These are phyloP conservation scores for Citrus medica DNA, from an alignment of 345 rosid species.

Conservation along the genomic window DNA sequence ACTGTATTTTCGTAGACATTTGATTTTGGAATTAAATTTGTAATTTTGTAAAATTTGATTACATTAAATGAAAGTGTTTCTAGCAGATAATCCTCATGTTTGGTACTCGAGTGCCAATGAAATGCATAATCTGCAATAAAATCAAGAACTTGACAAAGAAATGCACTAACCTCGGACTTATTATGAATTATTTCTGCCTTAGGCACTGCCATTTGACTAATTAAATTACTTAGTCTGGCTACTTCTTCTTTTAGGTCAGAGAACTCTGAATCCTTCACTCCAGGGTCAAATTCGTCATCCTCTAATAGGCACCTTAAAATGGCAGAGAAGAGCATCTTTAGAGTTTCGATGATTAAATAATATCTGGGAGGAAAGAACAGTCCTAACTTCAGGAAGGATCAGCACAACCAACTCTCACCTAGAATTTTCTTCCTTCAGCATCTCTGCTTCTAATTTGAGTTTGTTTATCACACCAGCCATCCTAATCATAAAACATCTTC, in stretches of 20 bases:
- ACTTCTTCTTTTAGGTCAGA: constrained; percentile 69
- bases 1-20: background rate
- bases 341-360: background rate
- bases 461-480: constrained; percentile 60
- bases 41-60: too few species aligned
- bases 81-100: background rate
- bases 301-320: constrained; percentile 39
- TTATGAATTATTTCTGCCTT: constrained; percentile 42
- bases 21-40: background rate
- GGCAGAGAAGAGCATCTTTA: constrained; percentile 13
- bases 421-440: constrained; percentile 51
- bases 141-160: background rate
- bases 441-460: constrained; percentile 57
- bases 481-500: constrained; percentile 26
- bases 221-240: constrained; percentile 45
- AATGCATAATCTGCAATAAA: background rate
- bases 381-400: background rate
- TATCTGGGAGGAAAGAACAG: constrained; percentile 1
- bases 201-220: constrained; percentile 59
- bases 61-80: background rate
- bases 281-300: constrained; percentile 47
- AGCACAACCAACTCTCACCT: constrained; percentile 32
- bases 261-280: constrained; percentile 57
- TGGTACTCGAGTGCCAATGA: background rate
- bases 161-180: constrained; percentile 32